These are phyloP conservation scores for Aeschynomene evenia DNA, from an alignment of 306 rosid species.

Conservation along the genomic window DNA sequence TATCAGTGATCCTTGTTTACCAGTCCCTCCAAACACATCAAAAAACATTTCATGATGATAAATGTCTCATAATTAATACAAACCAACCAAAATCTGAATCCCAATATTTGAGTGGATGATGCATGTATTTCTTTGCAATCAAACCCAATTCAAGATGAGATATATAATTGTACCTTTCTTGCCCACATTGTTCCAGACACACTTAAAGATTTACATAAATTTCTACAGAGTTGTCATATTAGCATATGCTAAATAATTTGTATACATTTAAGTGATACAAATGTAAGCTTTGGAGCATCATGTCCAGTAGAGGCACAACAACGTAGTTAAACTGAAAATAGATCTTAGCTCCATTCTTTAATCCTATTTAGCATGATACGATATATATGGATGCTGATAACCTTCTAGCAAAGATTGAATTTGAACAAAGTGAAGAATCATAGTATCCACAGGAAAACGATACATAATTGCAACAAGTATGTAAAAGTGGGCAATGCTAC, in stretches of 20 bases:
- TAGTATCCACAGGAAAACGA: slow-evolving; percentile 14
- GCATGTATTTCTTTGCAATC: slow-evolving; percentile 13
- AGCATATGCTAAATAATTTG: slow-evolving; percentile 6
- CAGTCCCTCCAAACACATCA: slow-evolving; percentile 5
- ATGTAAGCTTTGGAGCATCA: slow-evolving; percentile 25
- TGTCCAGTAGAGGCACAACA: not conserved
- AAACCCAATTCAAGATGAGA: slow-evolving; percentile 1
- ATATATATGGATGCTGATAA: not conserved
- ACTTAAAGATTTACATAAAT: slow-evolving; percentile 7
- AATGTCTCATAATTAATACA: slow-evolving; percentile 18
- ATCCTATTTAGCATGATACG: not conserved
- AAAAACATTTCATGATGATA: too few species aligned
- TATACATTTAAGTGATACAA: not conserved
- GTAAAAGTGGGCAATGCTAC: slow-evolving; percentile 38
- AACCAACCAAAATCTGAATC: slow-evolving; percentile 18
- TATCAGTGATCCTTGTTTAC: not conserved
- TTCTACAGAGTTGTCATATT: not conserved
- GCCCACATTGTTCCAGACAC: not conserved
- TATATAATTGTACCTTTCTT: not conserved
- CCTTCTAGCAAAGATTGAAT: slow-evolving; percentile 10
- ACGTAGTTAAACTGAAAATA: slow-evolving; percentile 6
- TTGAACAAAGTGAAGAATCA: not conserved
- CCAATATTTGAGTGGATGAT: not conserved
- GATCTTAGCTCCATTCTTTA: not conserved
- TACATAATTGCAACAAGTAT: not conserved